phyloP scores from a whole-genome alignment of 192 early-diverging fungal genomes.

The Gaertneriomyces semiglobifer region DNA sequence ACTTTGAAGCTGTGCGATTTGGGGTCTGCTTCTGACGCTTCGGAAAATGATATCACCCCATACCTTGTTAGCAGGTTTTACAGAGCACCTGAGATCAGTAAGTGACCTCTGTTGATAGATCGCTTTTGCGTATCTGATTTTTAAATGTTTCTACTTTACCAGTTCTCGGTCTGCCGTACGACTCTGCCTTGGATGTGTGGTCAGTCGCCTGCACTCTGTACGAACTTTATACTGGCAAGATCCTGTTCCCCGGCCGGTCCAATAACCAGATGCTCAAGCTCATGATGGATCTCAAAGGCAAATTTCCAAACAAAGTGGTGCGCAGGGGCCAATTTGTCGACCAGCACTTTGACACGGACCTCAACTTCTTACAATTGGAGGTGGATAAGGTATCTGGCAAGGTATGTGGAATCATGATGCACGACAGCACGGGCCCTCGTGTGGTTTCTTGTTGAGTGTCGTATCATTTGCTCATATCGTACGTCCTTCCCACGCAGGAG shows the following conservation, averaged over 20 bases:
- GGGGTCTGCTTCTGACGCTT: conserved; percentile 84
- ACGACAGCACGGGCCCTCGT: neutral
- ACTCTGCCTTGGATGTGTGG: conserved; percentile 90
- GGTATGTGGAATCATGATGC: conserved; percentile 11
- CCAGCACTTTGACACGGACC: conserved; percentile 85
- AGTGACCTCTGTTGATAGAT: conserved; percentile 21
- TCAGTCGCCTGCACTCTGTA: conserved; percentile 91
- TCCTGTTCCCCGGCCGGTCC: conserved; percentile 86
- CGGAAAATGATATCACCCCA: conserved; percentile 90
- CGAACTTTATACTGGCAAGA: conserved; percentile 93
- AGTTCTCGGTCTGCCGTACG: conserved; percentile 87
- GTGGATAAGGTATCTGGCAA: conserved; percentile 60
- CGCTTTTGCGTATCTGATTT: conserved; percentile 11
- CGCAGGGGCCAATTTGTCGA: conserved; percentile 75
- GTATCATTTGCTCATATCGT: neutral
- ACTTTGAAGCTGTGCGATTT: conserved; percentile 89
- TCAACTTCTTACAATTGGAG: conserved; percentile 58
- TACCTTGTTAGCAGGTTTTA: conserved; percentile 96
- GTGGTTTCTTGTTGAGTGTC: neutral
- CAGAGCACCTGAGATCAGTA: conserved; percentile 93
- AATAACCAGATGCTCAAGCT: conserved; percentile 96
- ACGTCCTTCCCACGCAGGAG: conserved; percentile 39
- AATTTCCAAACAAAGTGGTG: conserved; percentile 78
- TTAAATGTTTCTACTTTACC: neutral
- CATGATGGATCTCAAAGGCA: conserved; percentile 92